A percentile compares a stretch with the other conserved stretches of the same genome.
phyloP scores from a whole-genome alignment of 495 filamentous ascomycete genomes.

The Astrocystis sublimbata region DNA sequence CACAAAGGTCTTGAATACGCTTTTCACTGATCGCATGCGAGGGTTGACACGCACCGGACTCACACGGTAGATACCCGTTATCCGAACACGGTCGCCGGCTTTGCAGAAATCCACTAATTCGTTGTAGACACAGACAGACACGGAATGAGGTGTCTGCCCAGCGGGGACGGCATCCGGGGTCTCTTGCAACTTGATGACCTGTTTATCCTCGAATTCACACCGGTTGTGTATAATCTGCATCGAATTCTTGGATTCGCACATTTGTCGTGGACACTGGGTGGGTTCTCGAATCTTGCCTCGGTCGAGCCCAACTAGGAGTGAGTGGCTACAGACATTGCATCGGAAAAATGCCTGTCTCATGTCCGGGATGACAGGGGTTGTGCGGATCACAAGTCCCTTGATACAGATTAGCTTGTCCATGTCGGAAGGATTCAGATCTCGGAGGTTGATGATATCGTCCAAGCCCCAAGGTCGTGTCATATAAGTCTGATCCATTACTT shows the following conservation, averaged over 20 bases:
- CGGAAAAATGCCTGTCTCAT: conserved; percentile 96
- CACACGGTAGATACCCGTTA: conserved; percentile 95
- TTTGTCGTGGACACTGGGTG: conserved; percentile 80
- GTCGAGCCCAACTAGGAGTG: conserved; percentile 86
- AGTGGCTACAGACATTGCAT: conserved; percentile 89
- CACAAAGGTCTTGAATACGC: conserved; percentile 96
- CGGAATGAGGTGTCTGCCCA: conserved; percentile 97
- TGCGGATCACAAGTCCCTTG: conserved; percentile 94
- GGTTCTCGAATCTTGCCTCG: conserved; percentile 95
- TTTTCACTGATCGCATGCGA: conserved; percentile 86
- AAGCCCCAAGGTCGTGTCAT: conserved; percentile 89
- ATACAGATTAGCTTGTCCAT: conserved; percentile 96
- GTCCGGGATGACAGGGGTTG: conserved; percentile 94
- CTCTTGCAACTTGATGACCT: conserved; percentile 98
- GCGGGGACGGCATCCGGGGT: conserved; percentile 93
- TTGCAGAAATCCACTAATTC: conserved; percentile 97
- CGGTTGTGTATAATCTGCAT: conserved; percentile 99
- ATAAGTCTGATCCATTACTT: conserved; percentile 72
- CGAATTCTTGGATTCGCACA: conserved; percentile 83
- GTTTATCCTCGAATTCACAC: conserved; percentile 92
- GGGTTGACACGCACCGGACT: conserved; percentile 95
- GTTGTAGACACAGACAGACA: conserved; percentile 94
- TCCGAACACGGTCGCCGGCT: conserved; percentile 92
- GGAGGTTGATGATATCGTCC: conserved; percentile 83
- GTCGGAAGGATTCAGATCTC: conserved; percentile 91